phyloP scores from a whole-genome alignment of 805 yeast genomes.

The Metschnikowia kofuensis region DNA sequence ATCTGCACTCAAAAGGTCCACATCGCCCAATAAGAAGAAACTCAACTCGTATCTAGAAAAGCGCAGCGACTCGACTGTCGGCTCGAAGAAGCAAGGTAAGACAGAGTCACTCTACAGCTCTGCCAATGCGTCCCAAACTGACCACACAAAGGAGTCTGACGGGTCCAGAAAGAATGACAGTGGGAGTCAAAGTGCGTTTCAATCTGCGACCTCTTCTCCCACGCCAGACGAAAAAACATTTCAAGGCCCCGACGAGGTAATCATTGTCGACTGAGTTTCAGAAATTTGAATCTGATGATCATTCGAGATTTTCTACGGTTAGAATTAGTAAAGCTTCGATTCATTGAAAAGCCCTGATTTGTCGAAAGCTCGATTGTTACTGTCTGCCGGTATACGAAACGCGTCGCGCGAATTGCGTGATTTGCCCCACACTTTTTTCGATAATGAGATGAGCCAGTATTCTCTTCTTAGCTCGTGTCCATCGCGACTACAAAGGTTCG shows the following conservation, averaged over 20 bases:
- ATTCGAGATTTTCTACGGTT: neutral
- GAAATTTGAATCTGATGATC: neutral
- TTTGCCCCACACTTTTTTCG: too few species aligned
- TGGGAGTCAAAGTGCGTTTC: neutral
- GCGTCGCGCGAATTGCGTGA: too few species aligned
- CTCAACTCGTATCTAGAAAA: conserved; percentile 5
- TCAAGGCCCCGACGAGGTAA: neutral
- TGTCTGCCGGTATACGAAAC: too few species aligned
- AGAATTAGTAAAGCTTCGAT: too few species aligned
- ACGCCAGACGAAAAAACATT: neutral
- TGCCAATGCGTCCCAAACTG: neutral
- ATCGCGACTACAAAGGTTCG: too few species aligned
- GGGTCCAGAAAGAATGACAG: neutral
- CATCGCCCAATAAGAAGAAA: conserved; percentile 39
- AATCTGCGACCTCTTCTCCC: neutral
- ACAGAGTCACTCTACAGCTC: neutral
- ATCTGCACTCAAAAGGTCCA: conserved; percentile 30
- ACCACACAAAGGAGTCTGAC: neutral
- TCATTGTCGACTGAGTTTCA: neutral
- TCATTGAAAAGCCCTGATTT: too few species aligned
- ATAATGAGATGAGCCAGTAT: too few species aligned
- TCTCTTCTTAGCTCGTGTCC: too few species aligned
- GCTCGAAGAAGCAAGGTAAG: neutral
- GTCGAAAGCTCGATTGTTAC: too few species aligned
- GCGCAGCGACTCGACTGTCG: neutral